Evolutionary conservation across 2,329 filamentous ascomycete species (phyloP), one percentile per base, ranked within the genome.

Genomic region (Elsinoe batatas): DNA sequence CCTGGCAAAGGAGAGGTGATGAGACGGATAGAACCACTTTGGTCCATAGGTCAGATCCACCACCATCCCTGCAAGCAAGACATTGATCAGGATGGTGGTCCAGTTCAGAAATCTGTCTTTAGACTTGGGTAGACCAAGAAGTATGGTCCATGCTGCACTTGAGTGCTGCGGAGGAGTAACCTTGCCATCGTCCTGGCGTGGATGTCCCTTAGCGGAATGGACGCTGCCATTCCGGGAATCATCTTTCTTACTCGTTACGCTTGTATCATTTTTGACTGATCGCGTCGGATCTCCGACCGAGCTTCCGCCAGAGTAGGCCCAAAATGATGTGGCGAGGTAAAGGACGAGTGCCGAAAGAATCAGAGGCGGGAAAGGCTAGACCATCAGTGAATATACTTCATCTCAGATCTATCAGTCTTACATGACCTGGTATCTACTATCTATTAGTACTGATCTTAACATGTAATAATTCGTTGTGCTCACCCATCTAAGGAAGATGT

Each of bases 1-100:
- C 7, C 93, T 81, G 38, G 88, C 87, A 68, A 98, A 95, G 0
- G 90, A 88, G 10, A 95, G 74, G 61, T 94, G 83, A 26, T 87
- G 74, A 22, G 77, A 82, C 3, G 85, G 82, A 68, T 95, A 78
- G 33, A 85, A 79, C 58, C 84, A 69, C 10, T 82, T 81, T 1
- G 86, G 85, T 17, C 87, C 81, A 65, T 87, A 90, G 12, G 95
- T 76, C 37, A 91, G 80, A 68, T 98, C 93, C 22, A 84, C 77
- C 0, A 84, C 80, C 69, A 91, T 80, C 7, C 80, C 74, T 5
- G 89, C 77, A 38, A 93, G 73, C 2, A 78, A 71, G 15, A 82
- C 65, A 67, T 97, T 97, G 67, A 93, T 78, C 26, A 83, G 70
- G 47, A 68, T 64, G 1, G 67, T 68, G 11, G 65, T 35, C 53